phyloP scores from a whole-genome alignment of 148 eudicot genomes.

The Fagopyrum homotropicum region DNA sequence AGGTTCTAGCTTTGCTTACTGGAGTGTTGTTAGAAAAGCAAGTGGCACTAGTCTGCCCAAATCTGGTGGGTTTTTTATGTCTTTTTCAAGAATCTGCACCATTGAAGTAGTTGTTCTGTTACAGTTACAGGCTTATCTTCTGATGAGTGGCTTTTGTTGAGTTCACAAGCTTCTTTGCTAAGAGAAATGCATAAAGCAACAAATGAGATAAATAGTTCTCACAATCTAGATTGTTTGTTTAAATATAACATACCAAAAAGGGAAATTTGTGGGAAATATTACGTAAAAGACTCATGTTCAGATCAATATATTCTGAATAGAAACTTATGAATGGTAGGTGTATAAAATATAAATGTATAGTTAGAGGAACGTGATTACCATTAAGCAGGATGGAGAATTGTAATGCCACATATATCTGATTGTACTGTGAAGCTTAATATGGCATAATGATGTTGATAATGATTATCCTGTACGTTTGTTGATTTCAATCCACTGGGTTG shows the following conservation, averaged over 20 bases:
- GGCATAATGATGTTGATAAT: background rate
- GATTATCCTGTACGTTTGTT: background rate
- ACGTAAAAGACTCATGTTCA: background rate
- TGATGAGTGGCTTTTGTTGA: background rate
- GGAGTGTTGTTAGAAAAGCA: conserved; percentile 91
- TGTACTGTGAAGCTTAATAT: background rate
- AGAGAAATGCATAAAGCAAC: background rate
- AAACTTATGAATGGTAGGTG: background rate
- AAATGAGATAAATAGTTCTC: background rate
- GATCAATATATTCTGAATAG: background rate
- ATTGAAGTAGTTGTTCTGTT: background rate
- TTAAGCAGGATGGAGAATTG: background rate
- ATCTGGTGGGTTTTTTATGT: conserved; percentile 72
- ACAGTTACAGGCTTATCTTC: background rate
- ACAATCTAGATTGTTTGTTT: background rate
- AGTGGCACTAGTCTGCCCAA: conserved; percentile 67
- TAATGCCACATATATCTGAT: background rate
- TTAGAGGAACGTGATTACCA: background rate
- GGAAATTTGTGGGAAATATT: background rate
- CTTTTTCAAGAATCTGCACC: background rate
- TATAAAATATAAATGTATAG: too few relatives aligned
- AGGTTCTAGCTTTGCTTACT: conserved; percentile 47
- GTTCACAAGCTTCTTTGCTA: background rate
- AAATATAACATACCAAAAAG: conserved; percentile 1
- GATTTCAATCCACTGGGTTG: background rate